Percentiles rank a stretch among this genome's conserved stretches.
Evolutionary conservation across 306 rosid genomes (phyloP).

Genomic region (Mimosa bimucronata): DNA sequence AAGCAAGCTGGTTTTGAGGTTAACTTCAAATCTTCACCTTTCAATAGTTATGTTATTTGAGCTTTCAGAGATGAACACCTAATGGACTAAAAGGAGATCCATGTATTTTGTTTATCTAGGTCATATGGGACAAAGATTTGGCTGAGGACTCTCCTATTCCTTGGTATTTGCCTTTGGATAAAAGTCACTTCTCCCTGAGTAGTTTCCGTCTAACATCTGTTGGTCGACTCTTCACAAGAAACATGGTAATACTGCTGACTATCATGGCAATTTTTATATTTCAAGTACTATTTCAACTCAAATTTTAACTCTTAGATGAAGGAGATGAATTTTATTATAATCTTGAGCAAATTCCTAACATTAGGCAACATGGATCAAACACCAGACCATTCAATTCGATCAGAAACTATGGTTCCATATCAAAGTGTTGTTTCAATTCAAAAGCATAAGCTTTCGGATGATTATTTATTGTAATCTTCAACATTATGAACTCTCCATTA

Average conservation of each 20-base stretch:
- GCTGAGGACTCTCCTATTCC: constrained; percentile 60
- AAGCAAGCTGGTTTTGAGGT: constrained; percentile 93
- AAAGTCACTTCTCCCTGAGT: constrained; percentile 67
- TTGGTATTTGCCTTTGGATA: constrained; percentile 86
- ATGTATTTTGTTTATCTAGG: constrained; percentile 43
- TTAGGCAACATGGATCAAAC: not conserved
- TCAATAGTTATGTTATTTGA: constrained; percentile 8
- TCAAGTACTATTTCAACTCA: not conserved
- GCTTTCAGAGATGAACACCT: constrained; percentile 9
- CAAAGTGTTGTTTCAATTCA: not conserved
- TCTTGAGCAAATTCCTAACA: not conserved
- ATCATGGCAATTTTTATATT: not conserved
- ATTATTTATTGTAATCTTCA: not conserved
- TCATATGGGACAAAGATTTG: constrained; percentile 79
- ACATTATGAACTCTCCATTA: not conserved
- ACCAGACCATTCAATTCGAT: not conserved
- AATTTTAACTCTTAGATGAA: not conserved
- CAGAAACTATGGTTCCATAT: not conserved
- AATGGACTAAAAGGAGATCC: constrained; percentile 6
- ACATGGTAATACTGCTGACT: constrained; percentile 53
- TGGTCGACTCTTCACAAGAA: constrained; percentile 75
- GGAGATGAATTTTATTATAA: not conserved
- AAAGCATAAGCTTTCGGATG: not conserved
- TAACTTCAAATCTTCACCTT: constrained; percentile 13
- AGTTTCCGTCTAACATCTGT: constrained; percentile 77